These are phyloP conservation scores for Alternaria conjuncta DNA, from an alignment of 2,329 filamentous ascomycete genomes.

Conservation along the genomic window DNA sequence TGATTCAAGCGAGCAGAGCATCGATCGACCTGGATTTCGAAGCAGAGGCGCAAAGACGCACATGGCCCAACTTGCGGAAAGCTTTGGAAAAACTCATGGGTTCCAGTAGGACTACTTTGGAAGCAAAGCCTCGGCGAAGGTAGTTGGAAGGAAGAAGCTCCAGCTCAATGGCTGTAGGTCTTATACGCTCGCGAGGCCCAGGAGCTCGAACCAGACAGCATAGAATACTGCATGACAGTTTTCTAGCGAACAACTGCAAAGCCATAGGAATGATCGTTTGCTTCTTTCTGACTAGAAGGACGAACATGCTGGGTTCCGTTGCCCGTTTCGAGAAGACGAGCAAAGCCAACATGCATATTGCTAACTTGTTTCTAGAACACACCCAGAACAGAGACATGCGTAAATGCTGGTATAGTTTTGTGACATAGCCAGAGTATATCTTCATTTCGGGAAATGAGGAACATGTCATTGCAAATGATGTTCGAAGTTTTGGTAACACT, in stretches of 20 bases:
- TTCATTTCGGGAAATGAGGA: neutral
- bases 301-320: neutral
- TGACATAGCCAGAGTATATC: neutral
- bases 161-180: rapidly evolving
- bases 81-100: neutral
- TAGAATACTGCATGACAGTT: no score
- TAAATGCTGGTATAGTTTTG: rapidly evolving
- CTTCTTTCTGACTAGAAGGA: neutral
- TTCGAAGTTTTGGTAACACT: neutral
- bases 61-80: neutral
- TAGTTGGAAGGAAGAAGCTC: neutral
- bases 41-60: neutral
- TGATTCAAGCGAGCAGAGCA: neutral
- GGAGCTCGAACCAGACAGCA: neutral
- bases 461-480: neutral
- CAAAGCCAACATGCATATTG: neutral
- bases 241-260: no score
- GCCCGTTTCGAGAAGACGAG: neutral
- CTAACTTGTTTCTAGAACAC: neutral
- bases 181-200: neutral
- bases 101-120: no score
- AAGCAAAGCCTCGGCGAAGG: neutral
- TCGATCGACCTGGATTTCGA: neutral
- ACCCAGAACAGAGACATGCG: neutral
- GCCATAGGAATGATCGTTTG: no score